These are phyloP conservation scores for Termitomyces sp. DNA, from an alignment of 768 basidiomycete genomes.

Conservation along the genomic window DNA sequence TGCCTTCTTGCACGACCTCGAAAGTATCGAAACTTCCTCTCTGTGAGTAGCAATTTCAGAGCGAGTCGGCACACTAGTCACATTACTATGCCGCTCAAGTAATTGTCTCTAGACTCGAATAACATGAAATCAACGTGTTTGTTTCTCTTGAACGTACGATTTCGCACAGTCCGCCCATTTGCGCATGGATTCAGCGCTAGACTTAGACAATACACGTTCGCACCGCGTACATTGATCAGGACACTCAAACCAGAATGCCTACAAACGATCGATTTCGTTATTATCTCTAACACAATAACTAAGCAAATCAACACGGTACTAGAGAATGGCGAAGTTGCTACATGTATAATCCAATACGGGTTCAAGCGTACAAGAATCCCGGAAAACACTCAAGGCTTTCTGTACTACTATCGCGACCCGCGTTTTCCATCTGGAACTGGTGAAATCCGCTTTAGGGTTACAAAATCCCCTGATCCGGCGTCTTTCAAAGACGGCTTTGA, in stretches of 20 bases:
- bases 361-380: neutral
- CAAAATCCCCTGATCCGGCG: slow-evolving; percentile 4
- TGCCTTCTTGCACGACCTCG: too few relatives aligned
- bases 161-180: neutral
- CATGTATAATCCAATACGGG: too few relatives aligned
- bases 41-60: too few relatives aligned
- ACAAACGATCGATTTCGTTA: neutral
- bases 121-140: too few relatives aligned
- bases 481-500: slow-evolving; percentile 15
- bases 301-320: neutral
- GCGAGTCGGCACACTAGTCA: too few relatives aligned
- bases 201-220: neutral
- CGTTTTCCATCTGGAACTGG: slow-evolving; percentile 6
- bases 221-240: neutral
- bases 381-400: slow-evolving; percentile 13
- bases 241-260: neutral
- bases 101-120: too few relatives aligned
- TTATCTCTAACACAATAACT: neutral
- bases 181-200: neutral
- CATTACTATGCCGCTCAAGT: too few relatives aligned
- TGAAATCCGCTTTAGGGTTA: slow-evolving; percentile 19
- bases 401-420: slow-evolving; percentile 16
- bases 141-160: too few relatives aligned
- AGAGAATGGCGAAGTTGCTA: neutral
- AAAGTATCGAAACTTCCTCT: too few relatives aligned